Evolutionary conservation across 257 asterid genomes (phyloP).

Genomic region (Coffea canephora): DNA sequence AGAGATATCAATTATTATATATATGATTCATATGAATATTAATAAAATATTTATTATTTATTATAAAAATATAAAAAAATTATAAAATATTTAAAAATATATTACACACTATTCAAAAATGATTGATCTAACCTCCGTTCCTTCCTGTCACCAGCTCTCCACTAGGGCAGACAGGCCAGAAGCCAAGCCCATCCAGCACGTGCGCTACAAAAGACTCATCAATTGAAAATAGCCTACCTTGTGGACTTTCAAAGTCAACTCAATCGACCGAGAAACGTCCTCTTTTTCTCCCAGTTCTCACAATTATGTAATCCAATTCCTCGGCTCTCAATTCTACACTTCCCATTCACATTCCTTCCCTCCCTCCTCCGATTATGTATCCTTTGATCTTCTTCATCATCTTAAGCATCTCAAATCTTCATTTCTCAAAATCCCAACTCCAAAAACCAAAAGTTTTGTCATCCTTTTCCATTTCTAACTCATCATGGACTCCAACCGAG

Average conservation of each 20-base stretch:
- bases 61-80: too few relatives aligned
- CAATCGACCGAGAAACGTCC: background rate
- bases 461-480: slow-evolving; percentile 36
- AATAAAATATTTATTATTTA: too few relatives aligned
- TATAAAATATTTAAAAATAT: too few relatives aligned
- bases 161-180: too few relatives aligned
- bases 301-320: too few relatives aligned
- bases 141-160: too few relatives aligned
- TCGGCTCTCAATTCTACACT: too few relatives aligned
- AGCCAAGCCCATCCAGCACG: background rate
- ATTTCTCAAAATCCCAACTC: slow-evolving; percentile 32
- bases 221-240: background rate
- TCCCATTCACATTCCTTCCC: background rate
- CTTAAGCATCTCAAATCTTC: slow-evolving; percentile 23
- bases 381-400: slow-evolving; percentile 23
- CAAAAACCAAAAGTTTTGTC: slow-evolving; percentile 23
- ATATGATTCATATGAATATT: too few relatives aligned
- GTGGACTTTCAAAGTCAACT: background rate
- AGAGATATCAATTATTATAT: too few relatives aligned
- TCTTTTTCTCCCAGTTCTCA: too few relatives aligned
- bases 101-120: too few relatives aligned
- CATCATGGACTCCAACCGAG: slow-evolving; percentile 62
- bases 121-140: too few relatives aligned
- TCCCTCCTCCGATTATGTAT: slow-evolving; percentile 18
- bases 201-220: background rate